These are phyloP conservation scores for Arthroderma sp. DNA, from an alignment of 2,329 filamentous ascomycete genomes.

Conservation along the genomic window DNA sequence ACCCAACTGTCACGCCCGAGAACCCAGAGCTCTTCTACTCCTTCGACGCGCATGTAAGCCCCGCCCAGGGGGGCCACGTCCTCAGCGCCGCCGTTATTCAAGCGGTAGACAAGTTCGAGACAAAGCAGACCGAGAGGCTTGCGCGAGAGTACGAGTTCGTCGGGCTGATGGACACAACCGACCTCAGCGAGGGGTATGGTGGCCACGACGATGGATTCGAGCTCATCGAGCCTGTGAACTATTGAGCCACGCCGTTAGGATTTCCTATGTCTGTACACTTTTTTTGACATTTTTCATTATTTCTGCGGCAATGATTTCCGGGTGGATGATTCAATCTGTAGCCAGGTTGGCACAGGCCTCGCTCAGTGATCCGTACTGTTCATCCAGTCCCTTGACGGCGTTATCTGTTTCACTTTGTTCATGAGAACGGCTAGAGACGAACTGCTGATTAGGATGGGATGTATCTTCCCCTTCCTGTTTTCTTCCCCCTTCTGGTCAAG, in stretches of 20 bases:
- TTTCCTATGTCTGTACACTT: not conserved
- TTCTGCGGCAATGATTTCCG: not conserved
- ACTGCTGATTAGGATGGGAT: not conserved
- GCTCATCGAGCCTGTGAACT: slow-evolving; percentile 26
- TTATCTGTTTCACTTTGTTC: not conserved
- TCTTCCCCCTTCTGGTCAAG: slow-evolving; percentile 9
- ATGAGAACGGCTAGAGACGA: not conserved
- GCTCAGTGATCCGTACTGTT: not conserved
- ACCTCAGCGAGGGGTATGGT: slow-evolving; percentile 26
- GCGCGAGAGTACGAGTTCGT: slow-evolving; percentile 50
- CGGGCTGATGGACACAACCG: slow-evolving; percentile 28
- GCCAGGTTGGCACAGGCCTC: too few species aligned
- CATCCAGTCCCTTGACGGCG: not conserved
- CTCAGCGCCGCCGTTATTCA: slow-evolving; percentile 45
- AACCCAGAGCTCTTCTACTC: slow-evolving; percentile 43
- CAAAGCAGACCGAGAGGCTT: slow-evolving; percentile 48
- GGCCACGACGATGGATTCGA: slow-evolving; percentile 33
- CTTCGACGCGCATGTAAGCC: slow-evolving; percentile 41
- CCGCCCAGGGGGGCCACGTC: slow-evolving; percentile 45
- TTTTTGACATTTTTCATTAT: not conserved
- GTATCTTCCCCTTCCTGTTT: not conserved
- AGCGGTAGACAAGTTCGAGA: slow-evolving; percentile 49
- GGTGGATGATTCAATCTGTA: too few species aligned
- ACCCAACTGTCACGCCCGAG: not conserved
- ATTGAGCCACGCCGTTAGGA: slow-evolving; percentile 12